Conservation (phyloP, 1,284 basidiomycete genomes). For the Coniophora puteana region DNA sequence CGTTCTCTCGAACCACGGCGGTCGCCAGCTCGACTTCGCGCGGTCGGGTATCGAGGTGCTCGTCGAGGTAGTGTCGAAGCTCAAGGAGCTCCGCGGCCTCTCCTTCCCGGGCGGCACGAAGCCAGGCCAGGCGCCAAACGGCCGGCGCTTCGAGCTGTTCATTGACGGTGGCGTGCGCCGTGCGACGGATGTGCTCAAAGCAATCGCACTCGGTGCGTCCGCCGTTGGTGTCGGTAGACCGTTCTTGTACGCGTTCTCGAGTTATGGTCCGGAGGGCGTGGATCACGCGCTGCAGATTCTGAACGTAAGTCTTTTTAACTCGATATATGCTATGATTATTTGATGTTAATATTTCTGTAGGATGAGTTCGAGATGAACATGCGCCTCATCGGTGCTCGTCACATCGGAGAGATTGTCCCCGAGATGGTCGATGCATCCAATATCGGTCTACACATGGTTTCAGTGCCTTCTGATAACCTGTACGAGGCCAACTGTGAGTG, state of each 20-base stretch:
- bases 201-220: constrained; percentile 87
- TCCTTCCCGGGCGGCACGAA: constrained; percentile 51
- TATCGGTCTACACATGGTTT: constrained; percentile 56
- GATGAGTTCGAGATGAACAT: constrained; percentile 96
- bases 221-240: constrained; percentile 84
- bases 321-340: constrained; percentile 7
- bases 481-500: constrained; percentile 77
- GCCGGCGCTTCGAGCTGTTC: constrained; percentile 84
- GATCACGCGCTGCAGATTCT: constrained; percentile 77
- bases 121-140: too few species aligned
- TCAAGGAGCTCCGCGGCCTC: constrained; percentile 65
- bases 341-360: constrained; percentile 41
- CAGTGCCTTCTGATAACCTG: constrained; percentile 68
- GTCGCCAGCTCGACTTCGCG: constrained; percentile 89
- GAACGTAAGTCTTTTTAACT: constrained; percentile 44
- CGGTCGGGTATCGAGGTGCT: constrained; percentile 90
- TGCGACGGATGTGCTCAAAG: constrained; percentile 92
- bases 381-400: constrained; percentile 81
- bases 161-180: constrained; percentile 92
- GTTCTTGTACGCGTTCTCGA: constrained; percentile 86
- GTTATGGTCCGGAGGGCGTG: constrained; percentile 83
- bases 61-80: constrained; percentile 78
- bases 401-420: constrained; percentile 73
- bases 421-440: constrained; percentile 86
- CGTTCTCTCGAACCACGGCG: constrained; percentile 91